Evolutionary conservation across 116 monocot species (phyloP), one percentile per base, ranked within the genome.

Genomic region (Dioscorea cayenensis): DNA sequence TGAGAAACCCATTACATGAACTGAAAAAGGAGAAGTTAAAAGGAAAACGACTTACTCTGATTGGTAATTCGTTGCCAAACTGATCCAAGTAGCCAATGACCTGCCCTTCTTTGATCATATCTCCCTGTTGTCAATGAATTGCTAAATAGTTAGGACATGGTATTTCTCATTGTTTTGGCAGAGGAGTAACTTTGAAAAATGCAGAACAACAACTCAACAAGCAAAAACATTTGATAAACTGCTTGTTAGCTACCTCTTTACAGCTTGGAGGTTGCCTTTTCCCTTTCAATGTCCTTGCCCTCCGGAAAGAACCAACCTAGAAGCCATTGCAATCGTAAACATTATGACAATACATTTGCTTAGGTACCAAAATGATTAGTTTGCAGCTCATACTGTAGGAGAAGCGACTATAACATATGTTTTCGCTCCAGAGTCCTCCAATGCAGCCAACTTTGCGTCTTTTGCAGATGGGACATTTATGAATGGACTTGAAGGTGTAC

Each of bases 31-130:
- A 17, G 61, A 7, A 35, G 3, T 1, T 43, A 6, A 3, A n/a
- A 12, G 36, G 37, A 66, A 64, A 11, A 51, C 13, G 3, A 55
- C 80, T 79, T 74, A 91, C 95, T 77, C 71, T 91, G 64, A 95
- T 72, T 27, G 91, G 95, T 60, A 91, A 75, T 49, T 89, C 83
- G 55, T 77, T 95, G 25, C 83, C 83, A 82, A 95, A 91, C 76
- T 95, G 89, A 76, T 88, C 89, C 73, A 95, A 70, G 73, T 79
- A 95, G 19, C 95, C 91, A 81, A 95, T 91, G 28, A 65, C 55
- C 63, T 89, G 91, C 19, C 95, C 95, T 83, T 91, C 89, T 60
- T 87, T 86, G 72, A 91, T 83, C 55, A 86, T 37, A 65, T 81
- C 86, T 65, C 95, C 95, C 91, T 91, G 76, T 68, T 81, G n/a